phyloP scores from a whole-genome alignment of 1,284 basidiomycete genomes.

The Coniferiporia sulphurascens region DNA sequence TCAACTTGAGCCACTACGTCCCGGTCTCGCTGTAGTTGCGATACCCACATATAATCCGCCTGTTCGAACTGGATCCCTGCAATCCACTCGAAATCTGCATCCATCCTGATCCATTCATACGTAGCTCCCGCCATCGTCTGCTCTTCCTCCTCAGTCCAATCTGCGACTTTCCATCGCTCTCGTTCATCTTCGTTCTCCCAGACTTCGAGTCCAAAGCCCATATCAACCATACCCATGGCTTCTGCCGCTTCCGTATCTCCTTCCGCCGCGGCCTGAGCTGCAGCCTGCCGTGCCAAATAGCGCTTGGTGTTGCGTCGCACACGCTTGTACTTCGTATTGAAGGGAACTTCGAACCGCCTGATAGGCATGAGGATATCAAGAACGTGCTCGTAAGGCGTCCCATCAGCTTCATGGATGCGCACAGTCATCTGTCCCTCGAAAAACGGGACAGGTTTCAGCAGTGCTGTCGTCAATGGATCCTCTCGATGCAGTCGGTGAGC shows the following conservation, averaged over 20 bases:
- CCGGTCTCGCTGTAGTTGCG: constrained; percentile 91
- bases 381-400: constrained; percentile 98
- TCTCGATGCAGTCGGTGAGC: constrained; percentile 66
- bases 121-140: constrained; percentile 89
- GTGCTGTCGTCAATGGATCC: constrained; percentile 60
- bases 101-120: constrained; percentile 99
- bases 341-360: constrained; percentile 95
- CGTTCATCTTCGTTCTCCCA: constrained; percentile 96
- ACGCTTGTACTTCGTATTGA: constrained; percentile 99
- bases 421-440: constrained; percentile 99
- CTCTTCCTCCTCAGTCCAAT: constrained; percentile 98
- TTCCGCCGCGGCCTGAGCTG: constrained; percentile 89
- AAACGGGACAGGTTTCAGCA: constrained; percentile 79
- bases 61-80: constrained; percentile 90
- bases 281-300: constrained; percentile 89
- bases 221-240: constrained; percentile 91
- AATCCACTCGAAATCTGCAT: constrained; percentile 99
- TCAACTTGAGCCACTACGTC: constrained; percentile 98
- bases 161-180: constrained; percentile 92
- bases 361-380: constrained; percentile 84
- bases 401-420: constrained; percentile 98
- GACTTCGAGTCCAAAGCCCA: constrained; percentile 91
- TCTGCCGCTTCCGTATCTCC: constrained; percentile 88
- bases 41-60: constrained; percentile 99
- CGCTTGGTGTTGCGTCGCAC: constrained; percentile 92